phyloP scores from a whole-genome alignment of 73 alveolate species.

The Symbiodinium natans region DNA sequence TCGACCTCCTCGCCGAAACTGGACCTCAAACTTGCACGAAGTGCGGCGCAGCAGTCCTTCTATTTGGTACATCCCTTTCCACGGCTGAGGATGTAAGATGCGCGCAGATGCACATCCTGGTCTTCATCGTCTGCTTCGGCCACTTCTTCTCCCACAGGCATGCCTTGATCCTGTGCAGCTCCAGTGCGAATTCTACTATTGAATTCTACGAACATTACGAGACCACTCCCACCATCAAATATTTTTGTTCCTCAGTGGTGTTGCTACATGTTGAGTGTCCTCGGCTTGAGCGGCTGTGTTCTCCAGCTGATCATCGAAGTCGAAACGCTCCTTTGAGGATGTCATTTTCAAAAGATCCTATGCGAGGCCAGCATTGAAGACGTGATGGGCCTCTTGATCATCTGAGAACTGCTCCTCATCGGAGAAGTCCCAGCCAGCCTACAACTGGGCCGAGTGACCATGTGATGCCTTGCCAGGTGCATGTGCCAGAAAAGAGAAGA shows the following conservation, averaged over 20 bases:
- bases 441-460: neutral
- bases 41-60: no score
- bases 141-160: neutral
- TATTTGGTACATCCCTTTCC: neutral
- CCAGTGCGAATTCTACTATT: no score
- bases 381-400: neutral
- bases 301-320: conserved; percentile 18
- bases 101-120: neutral
- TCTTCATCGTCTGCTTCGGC: neutral
- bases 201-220: no score
- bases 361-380: neutral
- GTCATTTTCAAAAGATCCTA: neutral
- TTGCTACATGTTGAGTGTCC: neutral
- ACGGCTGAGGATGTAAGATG: neutral
- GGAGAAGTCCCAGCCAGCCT: conserved; percentile 61
- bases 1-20: neutral
- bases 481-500: neutral
- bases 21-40: neutral
- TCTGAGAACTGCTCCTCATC: conserved; percentile 85
- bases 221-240: no score
- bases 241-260: no score
- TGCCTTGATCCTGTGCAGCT: neutral
- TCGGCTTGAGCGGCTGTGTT: neutral
- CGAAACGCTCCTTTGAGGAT: neutral
- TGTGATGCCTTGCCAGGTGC: neutral